A percentile compares a stretch with the other conserved stretches of the same genome.
These are phyloP conservation scores for Kodamaea suecica DNA, from an alignment of 1,139 yeast species.

Conservation along the genomic window DNA sequence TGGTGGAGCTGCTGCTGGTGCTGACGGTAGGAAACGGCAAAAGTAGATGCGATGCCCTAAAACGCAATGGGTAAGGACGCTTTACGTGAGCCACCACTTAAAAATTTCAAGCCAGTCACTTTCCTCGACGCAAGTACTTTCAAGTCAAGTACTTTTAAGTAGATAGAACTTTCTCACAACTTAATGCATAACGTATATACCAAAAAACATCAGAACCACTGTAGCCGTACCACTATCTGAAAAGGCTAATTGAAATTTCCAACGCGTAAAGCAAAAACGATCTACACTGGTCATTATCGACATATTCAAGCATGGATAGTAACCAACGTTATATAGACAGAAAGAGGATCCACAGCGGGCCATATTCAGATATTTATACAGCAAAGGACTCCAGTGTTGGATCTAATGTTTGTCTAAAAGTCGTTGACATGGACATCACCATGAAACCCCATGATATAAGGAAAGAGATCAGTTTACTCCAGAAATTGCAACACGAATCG, in stretches of 20 bases:
- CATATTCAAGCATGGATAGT: conserved; percentile 2
- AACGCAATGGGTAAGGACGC: background rate
- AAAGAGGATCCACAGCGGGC: conserved; percentile 32
- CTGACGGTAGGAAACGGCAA: conserved; percentile 26
- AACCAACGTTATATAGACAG: conserved; percentile 21
- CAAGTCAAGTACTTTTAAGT: no score
- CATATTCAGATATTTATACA: conserved; percentile 34
- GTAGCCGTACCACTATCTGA: no score
- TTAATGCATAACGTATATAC: no score
- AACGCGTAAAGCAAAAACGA: no score
- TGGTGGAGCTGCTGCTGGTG: background rate
- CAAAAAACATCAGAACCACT: no score
- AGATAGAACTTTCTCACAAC: no score
- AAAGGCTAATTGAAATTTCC: no score
- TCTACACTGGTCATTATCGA: no score
- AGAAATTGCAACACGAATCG: conserved; percentile 20
- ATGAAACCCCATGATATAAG: conserved; percentile 38
- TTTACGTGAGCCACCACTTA: no score
- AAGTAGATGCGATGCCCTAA: conserved; percentile 15
- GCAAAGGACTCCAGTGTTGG: conserved; percentile 18
- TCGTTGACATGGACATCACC: conserved; percentile 38
- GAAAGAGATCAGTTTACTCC: conserved; percentile 31
- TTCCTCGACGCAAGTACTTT: no score
- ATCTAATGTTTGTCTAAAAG: conserved; percentile 31
- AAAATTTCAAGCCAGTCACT: no score